Conservation (phyloP, 2,329 filamentous ascomycete species). For the Sporothrix curviconia region DNA sequence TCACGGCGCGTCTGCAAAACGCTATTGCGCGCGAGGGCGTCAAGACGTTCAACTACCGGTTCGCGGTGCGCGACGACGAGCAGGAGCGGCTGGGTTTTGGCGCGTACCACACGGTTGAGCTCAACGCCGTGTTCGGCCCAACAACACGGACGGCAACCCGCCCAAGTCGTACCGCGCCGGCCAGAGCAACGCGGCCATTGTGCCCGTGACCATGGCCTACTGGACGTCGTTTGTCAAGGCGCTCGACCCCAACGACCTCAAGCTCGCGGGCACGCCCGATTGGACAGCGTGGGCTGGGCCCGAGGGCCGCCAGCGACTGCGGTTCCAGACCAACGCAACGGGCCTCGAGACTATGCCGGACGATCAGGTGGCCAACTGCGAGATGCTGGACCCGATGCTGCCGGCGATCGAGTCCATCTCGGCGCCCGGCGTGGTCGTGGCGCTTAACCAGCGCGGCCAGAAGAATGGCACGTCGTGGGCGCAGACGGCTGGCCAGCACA, state of each 20-base stretch:
- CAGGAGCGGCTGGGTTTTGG: constrained; percentile 50
- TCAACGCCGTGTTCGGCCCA: constrained; percentile 59
- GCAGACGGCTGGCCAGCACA: constrained; percentile 6
- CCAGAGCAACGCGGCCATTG: constrained; percentile 48
- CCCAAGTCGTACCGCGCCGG: constrained; percentile 47
- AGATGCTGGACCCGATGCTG: constrained; percentile 22
- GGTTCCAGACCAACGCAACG: constrained; percentile 35
- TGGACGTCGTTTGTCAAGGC: constrained; percentile 66
- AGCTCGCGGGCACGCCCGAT: constrained; percentile 34
- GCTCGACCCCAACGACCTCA: constrained; percentile 56
- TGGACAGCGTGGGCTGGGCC: constrained; percentile 42
- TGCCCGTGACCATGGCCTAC: constrained; percentile 59
- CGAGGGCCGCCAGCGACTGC: constrained; percentile 31
- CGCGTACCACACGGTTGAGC: constrained; percentile 61
- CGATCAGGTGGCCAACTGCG: constrained; percentile 22
- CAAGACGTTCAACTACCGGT: constrained; percentile 61
- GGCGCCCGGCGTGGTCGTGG: constrained; percentile 15
- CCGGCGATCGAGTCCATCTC: constrained; percentile 20
- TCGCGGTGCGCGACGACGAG: constrained; percentile 56
- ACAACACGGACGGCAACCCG: constrained; percentile 41
- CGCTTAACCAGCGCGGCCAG: constrained; percentile 17
- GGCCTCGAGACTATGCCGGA: constrained; percentile 37
- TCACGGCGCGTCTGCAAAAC: constrained; percentile 33
- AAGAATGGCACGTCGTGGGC: constrained; percentile 16
- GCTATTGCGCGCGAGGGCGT: constrained; percentile 28